phyloP scores from a whole-genome alignment of 768 basidiomycete genomes.

The Kwoniella pini region DNA sequence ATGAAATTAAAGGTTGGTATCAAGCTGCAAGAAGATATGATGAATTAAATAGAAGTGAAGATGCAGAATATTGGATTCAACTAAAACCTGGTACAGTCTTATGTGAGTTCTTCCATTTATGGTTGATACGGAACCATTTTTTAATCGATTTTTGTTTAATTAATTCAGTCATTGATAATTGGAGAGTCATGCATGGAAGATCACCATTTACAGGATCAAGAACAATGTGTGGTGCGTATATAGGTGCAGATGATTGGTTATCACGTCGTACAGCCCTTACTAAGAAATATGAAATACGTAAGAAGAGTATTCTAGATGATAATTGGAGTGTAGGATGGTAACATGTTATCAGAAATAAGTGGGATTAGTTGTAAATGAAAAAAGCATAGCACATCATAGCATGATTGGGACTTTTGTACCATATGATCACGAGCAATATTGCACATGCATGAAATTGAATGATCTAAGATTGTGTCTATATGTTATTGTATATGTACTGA shows the following conservation, averaged over 20 bases:
- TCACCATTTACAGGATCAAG: constrained; percentile 83
- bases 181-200: constrained; percentile 92
- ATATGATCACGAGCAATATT: no score
- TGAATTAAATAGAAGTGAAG: constrained; percentile 68
- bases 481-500: not conserved
- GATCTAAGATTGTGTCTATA: constrained; percentile 9
- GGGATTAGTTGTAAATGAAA: no score
- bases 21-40: constrained; percentile 79
- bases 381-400: no score
- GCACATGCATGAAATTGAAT: constrained; percentile 10
- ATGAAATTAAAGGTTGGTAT: constrained; percentile 80
- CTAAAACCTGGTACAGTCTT: constrained; percentile 83
- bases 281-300: constrained; percentile 17
- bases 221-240: constrained; percentile 93
- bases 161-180: constrained; percentile 81
- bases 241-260: constrained; percentile 84
- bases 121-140: not conserved
- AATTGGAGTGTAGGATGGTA: constrained; percentile 20
- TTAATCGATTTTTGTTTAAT: not conserved
- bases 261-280: constrained; percentile 63
- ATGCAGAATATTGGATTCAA: constrained; percentile 90
- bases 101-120: constrained; percentile 59
- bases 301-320: constrained; percentile 4
- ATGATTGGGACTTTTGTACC: no score
- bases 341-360: not conserved